Evolutionary conservation across 1,139 yeast species (phyloP).

Genomic region (Tardiomyces depauwii): DNA sequence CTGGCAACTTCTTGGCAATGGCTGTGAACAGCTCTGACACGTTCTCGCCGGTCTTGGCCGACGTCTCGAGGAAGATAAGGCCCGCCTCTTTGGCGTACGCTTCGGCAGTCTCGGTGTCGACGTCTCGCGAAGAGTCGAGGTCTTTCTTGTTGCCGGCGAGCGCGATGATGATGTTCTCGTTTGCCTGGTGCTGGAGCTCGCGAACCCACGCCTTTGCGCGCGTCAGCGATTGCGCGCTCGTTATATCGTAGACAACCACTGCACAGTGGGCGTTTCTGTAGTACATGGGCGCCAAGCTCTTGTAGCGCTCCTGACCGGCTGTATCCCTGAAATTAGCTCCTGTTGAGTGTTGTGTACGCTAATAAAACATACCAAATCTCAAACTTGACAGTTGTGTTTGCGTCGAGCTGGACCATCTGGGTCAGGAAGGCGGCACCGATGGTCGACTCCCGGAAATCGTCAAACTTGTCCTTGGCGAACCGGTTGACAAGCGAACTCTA

Average conservation of each 20-base stretch:
- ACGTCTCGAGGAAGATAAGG: slow-evolving; percentile 76
- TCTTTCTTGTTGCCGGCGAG: slow-evolving; percentile 79
- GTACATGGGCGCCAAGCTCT: slow-evolving; percentile 83
- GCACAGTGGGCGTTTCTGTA: slow-evolving; percentile 86
- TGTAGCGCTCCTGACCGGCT: slow-evolving; percentile 90
- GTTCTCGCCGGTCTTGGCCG: slow-evolving; percentile 85
- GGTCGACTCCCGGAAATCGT: slow-evolving; percentile 87
- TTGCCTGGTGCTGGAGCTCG: slow-evolving; percentile 86
- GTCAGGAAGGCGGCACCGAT: slow-evolving; percentile 97
- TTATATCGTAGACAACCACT: slow-evolving; percentile 67
- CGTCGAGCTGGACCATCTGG: slow-evolving; percentile 64
- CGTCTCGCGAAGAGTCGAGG: slow-evolving; percentile 42
- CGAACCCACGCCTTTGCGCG: slow-evolving; percentile 96
- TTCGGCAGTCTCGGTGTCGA: slow-evolving; percentile 42
- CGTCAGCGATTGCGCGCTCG: slow-evolving; percentile 54
- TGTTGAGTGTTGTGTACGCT: too few relatives aligned
- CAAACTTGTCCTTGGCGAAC: slow-evolving; percentile 90
- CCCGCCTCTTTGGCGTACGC: slow-evolving; percentile 63
- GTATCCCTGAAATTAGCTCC: slow-evolving; percentile 40
- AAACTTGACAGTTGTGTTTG: slow-evolving; percentile 37
- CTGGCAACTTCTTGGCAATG: slow-evolving; percentile 44
- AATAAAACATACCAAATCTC: slow-evolving; percentile 29
- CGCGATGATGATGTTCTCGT: slow-evolving; percentile 71
- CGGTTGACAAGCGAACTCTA: slow-evolving; percentile 70
- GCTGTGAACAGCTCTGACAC: slow-evolving; percentile 72